Base-by-base conservation (phyloP, 2,329 filamentous ascomycete species). In the Mycosphaerella arachidis region DNA sequence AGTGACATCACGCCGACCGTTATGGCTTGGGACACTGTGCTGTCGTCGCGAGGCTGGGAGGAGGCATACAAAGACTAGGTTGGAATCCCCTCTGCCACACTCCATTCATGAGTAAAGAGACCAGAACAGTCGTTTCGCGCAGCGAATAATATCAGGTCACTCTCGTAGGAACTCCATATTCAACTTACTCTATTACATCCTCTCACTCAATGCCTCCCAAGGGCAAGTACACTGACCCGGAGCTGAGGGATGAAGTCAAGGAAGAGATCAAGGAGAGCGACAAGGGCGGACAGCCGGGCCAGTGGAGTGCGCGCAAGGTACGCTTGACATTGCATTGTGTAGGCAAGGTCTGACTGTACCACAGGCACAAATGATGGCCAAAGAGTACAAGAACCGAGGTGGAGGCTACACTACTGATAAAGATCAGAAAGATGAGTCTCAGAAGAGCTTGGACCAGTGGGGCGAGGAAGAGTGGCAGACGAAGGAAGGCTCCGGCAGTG, bases 401-500 rank as follows among this genome's bases (percentile, higher is more conserved):
- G 78, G 78, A 6, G 73, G 68, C 29, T 80, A 81, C 66, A 81
- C 72, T 6, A 79, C 75, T 3, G 73, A 75, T 51, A 78, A 81
- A 48, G 69, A 72, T n/a, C 61, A 70, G 43, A 73, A 79, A 59
- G 75, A 78, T 60, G 70, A 78, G 27, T 74, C 73, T 4, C 77
- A 80, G 56, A 75, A 78, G 66, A 70, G 78, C 52, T 70, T 81
- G 1, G 72, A 74, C 6, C 72, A 79, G 18, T 81, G 79, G 78
- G 72, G 69, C 0, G 70, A 79, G n/a, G 79, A 81, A 56, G 75
- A 81, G 5, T 80, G 78, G 77, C 77, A 80, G 70, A 80, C 77
- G 0, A 80, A 79, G 59, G 78, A 81, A 51, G 78, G 78, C 0
- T 73, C 71, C 6, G 78, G 74, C 0, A 69, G 74, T n/a, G 78